phyloP scores from a whole-genome alignment of 768 basidiomycete species.

The Pleurotus giganteus region DNA sequence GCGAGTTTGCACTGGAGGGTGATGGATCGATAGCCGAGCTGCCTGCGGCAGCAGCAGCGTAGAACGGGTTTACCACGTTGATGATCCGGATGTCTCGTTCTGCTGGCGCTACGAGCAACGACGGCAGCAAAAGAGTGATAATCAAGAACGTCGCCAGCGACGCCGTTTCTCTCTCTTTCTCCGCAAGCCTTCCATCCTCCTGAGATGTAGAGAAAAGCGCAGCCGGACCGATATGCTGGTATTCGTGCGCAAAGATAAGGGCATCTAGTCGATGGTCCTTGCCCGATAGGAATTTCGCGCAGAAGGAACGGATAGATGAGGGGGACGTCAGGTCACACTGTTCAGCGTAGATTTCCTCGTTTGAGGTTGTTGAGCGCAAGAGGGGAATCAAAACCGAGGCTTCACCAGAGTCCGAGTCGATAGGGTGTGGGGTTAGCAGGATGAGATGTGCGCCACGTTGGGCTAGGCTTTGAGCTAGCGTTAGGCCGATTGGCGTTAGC shows the following conservation, averaged over 20 bases:
- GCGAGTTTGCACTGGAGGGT: slow-evolving; percentile 29
- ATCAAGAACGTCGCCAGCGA: slow-evolving; percentile 78
- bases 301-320: slow-evolving; percentile 66
- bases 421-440: slow-evolving; percentile 61
- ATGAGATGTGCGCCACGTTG: slow-evolving; percentile 78
- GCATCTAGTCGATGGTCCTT: slow-evolving; percentile 74
- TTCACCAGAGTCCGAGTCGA: slow-evolving; percentile 49
- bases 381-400: slow-evolving; percentile 64
- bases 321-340: slow-evolving; percentile 71
- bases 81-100: slow-evolving; percentile 91
- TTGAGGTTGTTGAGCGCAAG: slow-evolving; percentile 64
- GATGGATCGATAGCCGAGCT: slow-evolving; percentile 19
- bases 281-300: slow-evolving; percentile 60
- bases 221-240: slow-evolving; percentile 56
- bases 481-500: slow-evolving; percentile 72
- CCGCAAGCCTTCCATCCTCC: slow-evolving; percentile 24
- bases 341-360: slow-evolving; percentile 79
- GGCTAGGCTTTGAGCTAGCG: slow-evolving; percentile 64
- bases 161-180: slow-evolving; percentile 39
- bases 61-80: slow-evolving; percentile 85
- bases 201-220: slow-evolving; percentile 22
- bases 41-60: slow-evolving; percentile 59
- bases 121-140: slow-evolving; percentile 74
- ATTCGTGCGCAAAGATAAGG: slow-evolving; percentile 77
- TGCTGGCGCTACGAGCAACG: slow-evolving; percentile 76